Conservation (phyloP, 495 filamentous ascomycete species). For the Daldinia caldariorum region DNA sequence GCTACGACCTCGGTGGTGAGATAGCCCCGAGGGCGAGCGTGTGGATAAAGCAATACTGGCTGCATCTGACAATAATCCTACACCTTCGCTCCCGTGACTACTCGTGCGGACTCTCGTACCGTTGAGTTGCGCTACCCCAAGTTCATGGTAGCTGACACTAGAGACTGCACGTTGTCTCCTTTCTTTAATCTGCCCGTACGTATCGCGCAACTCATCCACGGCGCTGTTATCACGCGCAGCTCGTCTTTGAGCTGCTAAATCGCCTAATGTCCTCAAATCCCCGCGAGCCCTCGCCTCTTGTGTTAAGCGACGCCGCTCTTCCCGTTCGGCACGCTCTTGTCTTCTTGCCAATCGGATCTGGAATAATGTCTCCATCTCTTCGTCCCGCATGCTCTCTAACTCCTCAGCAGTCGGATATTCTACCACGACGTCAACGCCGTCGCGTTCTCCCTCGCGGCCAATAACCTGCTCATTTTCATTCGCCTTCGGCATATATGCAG, state of each 20-base stretch:
- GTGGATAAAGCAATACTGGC: slow-evolving; percentile 64
- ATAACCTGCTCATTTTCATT: slow-evolving; percentile 84
- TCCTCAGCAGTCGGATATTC: slow-evolving; percentile 69
- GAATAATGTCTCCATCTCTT: slow-evolving; percentile 92
- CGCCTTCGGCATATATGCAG: slow-evolving; percentile 74
- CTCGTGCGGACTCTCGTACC: slow-evolving; percentile 85
- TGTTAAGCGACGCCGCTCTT: slow-evolving; percentile 71
- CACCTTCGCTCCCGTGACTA: slow-evolving; percentile 78
- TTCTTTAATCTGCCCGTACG: slow-evolving; percentile 69
- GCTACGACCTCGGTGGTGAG: slow-evolving; percentile 48
- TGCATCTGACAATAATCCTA: slow-evolving; percentile 77
- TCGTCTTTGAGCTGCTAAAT: slow-evolving; percentile 60
- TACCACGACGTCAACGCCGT: slow-evolving; percentile 89
- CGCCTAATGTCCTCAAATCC: slow-evolving; percentile 69
- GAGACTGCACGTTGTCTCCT: slow-evolving; percentile 79
- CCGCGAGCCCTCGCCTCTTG: slow-evolving; percentile 75
- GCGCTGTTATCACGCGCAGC: slow-evolving; percentile 49
- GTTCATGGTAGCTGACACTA: slow-evolving; percentile 83
- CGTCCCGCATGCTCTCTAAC: slow-evolving; percentile 83
- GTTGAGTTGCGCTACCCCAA: slow-evolving; percentile 89
- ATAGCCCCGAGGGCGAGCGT: slow-evolving; percentile 44
- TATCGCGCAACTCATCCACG: slow-evolving; percentile 66
- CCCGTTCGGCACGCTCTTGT: slow-evolving; percentile 77
- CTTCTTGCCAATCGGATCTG: slow-evolving; percentile 85
- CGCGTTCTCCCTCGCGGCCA: slow-evolving; percentile 89